Percentiles rank a stretch among this genome's conserved stretches.
phyloP scores from a whole-genome alignment of 805 yeast genomes.

The Priceomyces medius region DNA sequence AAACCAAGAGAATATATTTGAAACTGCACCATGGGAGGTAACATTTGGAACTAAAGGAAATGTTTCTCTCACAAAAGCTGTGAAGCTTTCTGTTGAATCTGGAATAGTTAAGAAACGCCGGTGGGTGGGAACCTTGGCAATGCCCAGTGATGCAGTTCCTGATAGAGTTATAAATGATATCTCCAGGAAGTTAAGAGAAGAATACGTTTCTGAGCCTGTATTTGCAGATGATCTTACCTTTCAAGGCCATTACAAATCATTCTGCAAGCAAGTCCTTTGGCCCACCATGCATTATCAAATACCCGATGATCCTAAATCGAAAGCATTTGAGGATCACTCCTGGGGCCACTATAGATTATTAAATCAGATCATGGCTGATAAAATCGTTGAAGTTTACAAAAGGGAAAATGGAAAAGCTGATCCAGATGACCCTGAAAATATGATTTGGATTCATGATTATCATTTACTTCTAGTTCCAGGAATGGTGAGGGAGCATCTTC shows the following conservation, averaged over 20 bases:
- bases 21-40: conserved; percentile 70
- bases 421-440: conserved; percentile 51
- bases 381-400: conserved; percentile 58
- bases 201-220: conserved; percentile 63
- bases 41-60: conserved; percentile 74
- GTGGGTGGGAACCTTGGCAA: conserved; percentile 93
- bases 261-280: conserved; percentile 94
- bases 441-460: conserved; percentile 92
- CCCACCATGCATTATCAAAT: conserved; percentile 92
- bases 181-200: conserved; percentile 40
- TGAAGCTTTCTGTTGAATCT: conserved; percentile 52
- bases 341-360: conserved; percentile 80
- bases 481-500: conserved; percentile 73
- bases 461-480: conserved; percentile 84
- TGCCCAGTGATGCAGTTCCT: conserved; percentile 85
- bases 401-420: conserved; percentile 48
- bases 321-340: conserved; percentile 93
- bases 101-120: conserved; percentile 36
- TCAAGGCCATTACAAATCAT: conserved; percentile 87
- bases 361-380: conserved; percentile 79
- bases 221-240: conserved; percentile 76
- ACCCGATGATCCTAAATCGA: conserved; percentile 91
- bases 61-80: conserved; percentile 85
- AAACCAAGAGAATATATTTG: conserved; percentile 46
- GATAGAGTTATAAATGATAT: conserved; percentile 54